Percentiles rank a stretch among this genome's conserved stretches.
These are phyloP conservation scores for Trichoderma koningii DNA, from an alignment of 2,329 filamentous ascomycete species.

Conservation along the genomic window DNA sequence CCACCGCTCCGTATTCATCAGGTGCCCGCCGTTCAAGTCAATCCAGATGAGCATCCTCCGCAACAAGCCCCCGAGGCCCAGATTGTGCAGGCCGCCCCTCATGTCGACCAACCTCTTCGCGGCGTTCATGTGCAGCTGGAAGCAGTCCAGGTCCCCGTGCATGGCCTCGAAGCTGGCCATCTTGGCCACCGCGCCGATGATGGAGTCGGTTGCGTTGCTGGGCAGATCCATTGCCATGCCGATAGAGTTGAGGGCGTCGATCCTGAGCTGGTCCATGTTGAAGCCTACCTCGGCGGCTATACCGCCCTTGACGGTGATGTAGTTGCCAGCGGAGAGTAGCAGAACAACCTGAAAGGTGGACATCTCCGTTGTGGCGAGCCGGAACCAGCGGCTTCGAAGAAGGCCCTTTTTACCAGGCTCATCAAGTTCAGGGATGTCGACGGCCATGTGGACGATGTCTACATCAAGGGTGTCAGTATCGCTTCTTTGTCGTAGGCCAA, in stretches of 20 bases:
- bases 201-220: constrained; percentile 42
- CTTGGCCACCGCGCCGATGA: constrained; percentile 52
- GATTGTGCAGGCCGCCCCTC: constrained; percentile 46
- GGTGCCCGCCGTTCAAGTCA: constrained; percentile 45
- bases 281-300: constrained; percentile 25
- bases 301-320: constrained; percentile 29
- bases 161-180: constrained; percentile 58
- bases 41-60: constrained; percentile 52
- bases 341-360: constrained; percentile 36
- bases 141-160: constrained; percentile 47
- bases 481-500: neutral
- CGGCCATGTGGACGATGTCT: constrained; percentile 37
- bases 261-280: constrained; percentile 46
- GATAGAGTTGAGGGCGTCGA: constrained; percentile 47
- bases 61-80: constrained; percentile 50
- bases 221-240: constrained; percentile 42
- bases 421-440: constrained; percentile 38
- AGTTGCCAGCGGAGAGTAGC: constrained; percentile 37
- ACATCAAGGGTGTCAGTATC: constrained; percentile 5
- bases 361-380: constrained; percentile 33
- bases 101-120: constrained; percentile 46
- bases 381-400: constrained; percentile 36
- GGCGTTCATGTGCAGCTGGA: constrained; percentile 51
- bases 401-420: constrained; percentile 33
- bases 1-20: constrained; percentile 39